These are phyloP conservation scores for Martiniozyma abietophila DNA, from an alignment of 805 yeast genomes.

Conservation along the genomic window DNA sequence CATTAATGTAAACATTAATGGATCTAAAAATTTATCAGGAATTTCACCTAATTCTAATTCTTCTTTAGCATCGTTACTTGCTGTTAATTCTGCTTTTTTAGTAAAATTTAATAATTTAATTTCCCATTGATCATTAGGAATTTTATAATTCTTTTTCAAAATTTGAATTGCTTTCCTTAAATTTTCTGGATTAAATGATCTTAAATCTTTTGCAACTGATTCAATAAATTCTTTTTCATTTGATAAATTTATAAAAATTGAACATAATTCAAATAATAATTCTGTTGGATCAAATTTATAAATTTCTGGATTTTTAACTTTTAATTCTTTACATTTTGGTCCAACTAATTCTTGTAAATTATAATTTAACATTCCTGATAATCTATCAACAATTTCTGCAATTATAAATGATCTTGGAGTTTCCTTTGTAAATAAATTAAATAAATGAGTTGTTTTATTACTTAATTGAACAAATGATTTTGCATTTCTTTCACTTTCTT, in stretches of 20 bases:
- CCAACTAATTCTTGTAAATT: conserved; percentile 91
- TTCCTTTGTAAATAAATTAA: conserved; percentile 74
- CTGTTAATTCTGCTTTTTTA: conserved; percentile 51
- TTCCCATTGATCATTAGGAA: conserved; percentile 40
- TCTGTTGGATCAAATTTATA: conserved; percentile 77
- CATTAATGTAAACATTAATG: conserved; percentile 93
- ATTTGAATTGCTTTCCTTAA: conserved; percentile 67
- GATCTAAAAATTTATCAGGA: conserved; percentile 96
- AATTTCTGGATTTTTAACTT: conserved; percentile 74
- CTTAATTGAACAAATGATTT: conserved; percentile 74
- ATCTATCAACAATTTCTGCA: conserved; percentile 84
- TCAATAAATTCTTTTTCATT: conserved; percentile 53
- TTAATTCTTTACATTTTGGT: conserved; percentile 82
- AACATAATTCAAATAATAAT: conserved; percentile 58
- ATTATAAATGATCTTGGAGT: conserved; percentile 81
- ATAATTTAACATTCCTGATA: conserved; percentile 93
- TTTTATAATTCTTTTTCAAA: conserved; percentile 45
- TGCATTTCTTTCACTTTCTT: conserved; percentile 65
- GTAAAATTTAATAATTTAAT: conserved; percentile 46
- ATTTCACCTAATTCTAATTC: conserved; percentile 85
- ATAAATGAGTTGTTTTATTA: conserved; percentile 70
- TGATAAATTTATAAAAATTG: conserved; percentile 68
- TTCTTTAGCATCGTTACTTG: conserved; percentile 62
- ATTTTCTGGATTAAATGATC: conserved; percentile 65
- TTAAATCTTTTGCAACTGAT: conserved; percentile 85